Percentiles rank a stretch among this genome's conserved stretches.
phyloP scores from a whole-genome alignment of 345 rosid species.

The Murraya koenigii region DNA sequence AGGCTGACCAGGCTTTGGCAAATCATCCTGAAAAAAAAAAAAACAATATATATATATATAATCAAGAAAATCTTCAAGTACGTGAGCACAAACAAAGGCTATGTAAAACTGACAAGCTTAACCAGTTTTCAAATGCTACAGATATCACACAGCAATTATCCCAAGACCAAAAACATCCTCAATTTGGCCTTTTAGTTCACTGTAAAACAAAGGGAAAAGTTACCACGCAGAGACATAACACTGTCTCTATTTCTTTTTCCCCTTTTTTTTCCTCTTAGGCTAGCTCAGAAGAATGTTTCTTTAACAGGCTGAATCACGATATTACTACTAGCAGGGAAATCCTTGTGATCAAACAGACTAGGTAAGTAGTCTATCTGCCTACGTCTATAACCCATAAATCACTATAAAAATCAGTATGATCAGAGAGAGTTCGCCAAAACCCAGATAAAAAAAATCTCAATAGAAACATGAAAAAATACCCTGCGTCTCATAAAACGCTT shows the following conservation, averaged over 20 bases:
- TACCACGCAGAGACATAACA: not conserved
- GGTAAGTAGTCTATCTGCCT: not conserved
- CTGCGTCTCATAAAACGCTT: conserved; percentile 78
- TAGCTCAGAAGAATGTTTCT: not conserved
- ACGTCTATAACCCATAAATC: not conserved
- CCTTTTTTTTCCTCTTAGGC: too few relatives aligned
- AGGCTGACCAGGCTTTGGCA: conserved; percentile 58
- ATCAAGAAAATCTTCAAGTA: not conserved
- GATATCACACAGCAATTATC: not conserved
- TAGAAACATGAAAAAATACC: conserved; percentile 30
- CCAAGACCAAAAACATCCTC: not conserved
- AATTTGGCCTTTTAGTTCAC: not conserved
- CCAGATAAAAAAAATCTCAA: not conserved
- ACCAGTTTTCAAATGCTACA: not conserved
- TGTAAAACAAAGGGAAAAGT: not conserved
- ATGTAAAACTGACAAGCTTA: not conserved
- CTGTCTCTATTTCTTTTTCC: not conserved
- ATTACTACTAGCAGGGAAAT: too few relatives aligned
- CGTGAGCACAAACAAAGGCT: not conserved
- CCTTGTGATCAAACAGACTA: not conserved
- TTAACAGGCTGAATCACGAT: too few relatives aligned
- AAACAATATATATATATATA: not conserved
- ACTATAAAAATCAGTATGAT: not conserved
- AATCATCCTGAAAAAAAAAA: conserved; percentile 44
- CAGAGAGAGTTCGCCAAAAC: not conserved